Evolutionary conservation across 306 rosid species (phyloP).

Genomic region (Medicago lupulina): DNA sequence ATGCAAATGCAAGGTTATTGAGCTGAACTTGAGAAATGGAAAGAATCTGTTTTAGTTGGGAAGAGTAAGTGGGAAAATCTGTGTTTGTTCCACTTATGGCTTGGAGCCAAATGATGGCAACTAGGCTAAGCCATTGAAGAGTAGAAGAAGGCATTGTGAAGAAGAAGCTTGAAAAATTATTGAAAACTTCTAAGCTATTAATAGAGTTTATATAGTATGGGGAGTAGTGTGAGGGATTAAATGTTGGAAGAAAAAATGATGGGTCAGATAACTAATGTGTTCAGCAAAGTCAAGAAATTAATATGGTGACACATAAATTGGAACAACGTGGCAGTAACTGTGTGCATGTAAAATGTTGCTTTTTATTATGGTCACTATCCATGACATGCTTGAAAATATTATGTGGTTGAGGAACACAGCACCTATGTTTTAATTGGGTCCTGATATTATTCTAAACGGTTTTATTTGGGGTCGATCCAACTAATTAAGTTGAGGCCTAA

Average conservation of each 20-base stretch:
- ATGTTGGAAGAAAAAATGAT: not conserved
- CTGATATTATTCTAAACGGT: not conserved
- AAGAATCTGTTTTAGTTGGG: conserved; percentile 70
- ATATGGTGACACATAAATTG: not conserved
- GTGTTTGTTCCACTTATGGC: conserved; percentile 87
- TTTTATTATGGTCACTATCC: not conserved
- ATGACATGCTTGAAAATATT: not conserved
- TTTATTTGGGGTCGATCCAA: too few relatives aligned
- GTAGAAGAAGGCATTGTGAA: conserved; percentile 55
- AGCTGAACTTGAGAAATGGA: conserved; percentile 81
- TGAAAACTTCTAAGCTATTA: not conserved
- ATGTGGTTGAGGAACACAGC: not conserved
- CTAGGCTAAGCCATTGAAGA: conserved; percentile 89
- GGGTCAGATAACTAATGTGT: not conserved
- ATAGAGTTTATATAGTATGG: not conserved
- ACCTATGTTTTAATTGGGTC: not conserved
- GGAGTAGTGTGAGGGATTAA: not conserved
- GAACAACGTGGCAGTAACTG: not conserved
- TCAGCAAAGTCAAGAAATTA: conserved; percentile 14
- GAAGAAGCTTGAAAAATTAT: conserved; percentile 29
- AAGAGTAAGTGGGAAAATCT: conserved; percentile 85
- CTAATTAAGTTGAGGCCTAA: too few relatives aligned
- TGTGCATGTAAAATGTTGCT: not conserved
- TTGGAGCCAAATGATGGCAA: conserved; percentile 86
- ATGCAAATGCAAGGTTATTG: conserved; percentile 93